phyloP scores from a whole-genome alignment of 176 grass and related monocot species.

The Carex littledalei region DNA sequence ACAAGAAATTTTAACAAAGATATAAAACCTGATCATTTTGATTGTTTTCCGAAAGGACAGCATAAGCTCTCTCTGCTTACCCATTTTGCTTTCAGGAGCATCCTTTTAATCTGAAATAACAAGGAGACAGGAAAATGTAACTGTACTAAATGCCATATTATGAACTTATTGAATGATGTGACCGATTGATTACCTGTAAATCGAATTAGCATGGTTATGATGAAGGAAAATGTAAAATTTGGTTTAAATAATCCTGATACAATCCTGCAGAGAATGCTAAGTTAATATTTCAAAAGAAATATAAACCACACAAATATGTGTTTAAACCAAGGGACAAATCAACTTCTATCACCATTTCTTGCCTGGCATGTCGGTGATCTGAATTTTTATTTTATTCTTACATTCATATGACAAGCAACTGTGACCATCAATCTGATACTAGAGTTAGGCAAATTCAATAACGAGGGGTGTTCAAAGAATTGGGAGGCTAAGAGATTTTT shows the following conservation, averaged over 20 bases:
- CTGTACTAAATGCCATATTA: neutral
- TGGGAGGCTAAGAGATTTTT: no score
- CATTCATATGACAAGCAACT: no score
- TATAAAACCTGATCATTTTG: constrained; percentile 77
- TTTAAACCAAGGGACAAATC: neutral
- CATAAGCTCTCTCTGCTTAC: constrained; percentile 73
- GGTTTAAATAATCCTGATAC: constrained; percentile 55
- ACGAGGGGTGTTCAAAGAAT: no score
- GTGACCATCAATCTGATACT: no score
- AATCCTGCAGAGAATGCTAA: constrained; percentile 45
- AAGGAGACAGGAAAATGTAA: constrained; percentile 1
- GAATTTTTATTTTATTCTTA: no score
- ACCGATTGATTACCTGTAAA: neutral
- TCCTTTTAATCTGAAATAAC: constrained; percentile 36
- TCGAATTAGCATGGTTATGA: neutral
- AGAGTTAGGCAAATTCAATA: no score
- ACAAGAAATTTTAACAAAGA: neutral
- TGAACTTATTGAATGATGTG: neutral
- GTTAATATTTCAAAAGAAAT: constrained; percentile 11
- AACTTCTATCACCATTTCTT: no score
- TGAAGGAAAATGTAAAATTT: constrained; percentile 37
- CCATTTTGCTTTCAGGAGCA: constrained; percentile 67
- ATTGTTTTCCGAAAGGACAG: constrained; percentile 53
- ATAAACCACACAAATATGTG: neutral
- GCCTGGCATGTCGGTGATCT: no score